A percentile compares a stretch with the other conserved stretches of the same genome.
phyloP scores from a whole-genome alignment of 2,329 filamentous ascomycete species.

The Botrytis medusae region DNA sequence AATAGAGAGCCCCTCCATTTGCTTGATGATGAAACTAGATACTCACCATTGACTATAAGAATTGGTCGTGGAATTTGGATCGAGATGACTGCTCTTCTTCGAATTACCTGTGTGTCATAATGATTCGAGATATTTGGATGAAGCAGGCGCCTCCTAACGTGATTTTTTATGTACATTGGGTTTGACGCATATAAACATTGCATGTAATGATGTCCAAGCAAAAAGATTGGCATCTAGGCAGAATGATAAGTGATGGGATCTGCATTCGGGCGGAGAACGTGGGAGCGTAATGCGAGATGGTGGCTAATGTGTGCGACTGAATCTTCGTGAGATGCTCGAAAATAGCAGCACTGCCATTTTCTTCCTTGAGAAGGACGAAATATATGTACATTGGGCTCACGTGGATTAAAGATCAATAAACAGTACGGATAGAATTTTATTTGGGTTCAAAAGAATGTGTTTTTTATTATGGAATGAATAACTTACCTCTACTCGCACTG shows the following conservation, averaged over 20 bases:
- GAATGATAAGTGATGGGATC: not conserved
- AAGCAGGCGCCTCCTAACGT: not conserved
- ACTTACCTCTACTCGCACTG: not conserved
- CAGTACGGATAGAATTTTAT: not conserved
- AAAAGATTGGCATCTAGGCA: not conserved
- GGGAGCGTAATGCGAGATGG: not conserved
- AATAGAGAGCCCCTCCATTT: not conserved
- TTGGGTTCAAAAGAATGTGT: not conserved
- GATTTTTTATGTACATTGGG: not conserved
- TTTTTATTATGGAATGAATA: not conserved
- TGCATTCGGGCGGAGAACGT: not conserved
- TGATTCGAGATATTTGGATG: not conserved
- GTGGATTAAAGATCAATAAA: not conserved
- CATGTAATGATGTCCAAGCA: not conserved
- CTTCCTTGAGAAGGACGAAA: accelerated
- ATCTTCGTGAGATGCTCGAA: not conserved
- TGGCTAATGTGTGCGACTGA: too few species aligned
- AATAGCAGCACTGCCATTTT: not conserved
- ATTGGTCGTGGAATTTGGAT: too few species aligned
- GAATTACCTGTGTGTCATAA: not conserved
- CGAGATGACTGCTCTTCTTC: not conserved
- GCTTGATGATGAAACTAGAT: not conserved
- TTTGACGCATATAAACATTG: not conserved
- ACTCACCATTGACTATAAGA: too few species aligned
- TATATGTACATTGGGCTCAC: not conserved